A percentile compares a stretch with the other conserved stretches of the same genome.
phyloP scores from a whole-genome alignment of 306 rosid genomes.

The Castanea crenata region DNA sequence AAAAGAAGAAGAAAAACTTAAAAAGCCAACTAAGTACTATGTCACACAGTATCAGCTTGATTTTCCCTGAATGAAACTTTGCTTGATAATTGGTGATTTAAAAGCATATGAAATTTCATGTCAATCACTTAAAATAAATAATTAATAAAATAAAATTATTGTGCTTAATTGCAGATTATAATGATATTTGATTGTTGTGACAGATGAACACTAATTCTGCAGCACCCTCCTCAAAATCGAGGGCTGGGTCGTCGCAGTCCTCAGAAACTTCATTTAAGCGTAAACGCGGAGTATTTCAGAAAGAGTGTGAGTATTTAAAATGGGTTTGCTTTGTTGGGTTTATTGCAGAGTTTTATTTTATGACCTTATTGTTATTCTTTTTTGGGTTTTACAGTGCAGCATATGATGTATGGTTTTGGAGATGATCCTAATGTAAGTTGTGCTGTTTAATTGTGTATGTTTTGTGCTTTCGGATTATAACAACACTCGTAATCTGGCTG shows the following conservation, averaged over 20 bases:
- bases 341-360: neutral
- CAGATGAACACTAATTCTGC: constrained; percentile 52
- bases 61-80: too few relatives aligned
- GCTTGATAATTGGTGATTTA: neutral
- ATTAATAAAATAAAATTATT: too few relatives aligned
- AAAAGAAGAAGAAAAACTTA: too few relatives aligned
- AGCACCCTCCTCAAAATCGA: constrained; percentile 57
- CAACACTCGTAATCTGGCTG: neutral
- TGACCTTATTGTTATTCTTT: neutral
- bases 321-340: neutral
- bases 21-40: too few relatives aligned
- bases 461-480: neutral
- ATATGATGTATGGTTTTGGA: constrained; percentile 98
- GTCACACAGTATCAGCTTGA: too few relatives aligned
- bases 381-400: constrained; percentile 60
- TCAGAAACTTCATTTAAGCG: constrained; percentile 83
- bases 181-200: neutral
- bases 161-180: neutral
- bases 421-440: constrained; percentile 79
- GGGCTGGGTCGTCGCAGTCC: constrained; percentile 66
- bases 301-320: constrained; percentile 50
- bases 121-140: neutral
- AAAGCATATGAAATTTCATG: neutral
- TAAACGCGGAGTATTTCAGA: constrained; percentile 84
- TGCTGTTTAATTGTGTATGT: neutral